Conservation (phyloP, 176 grass and related monocot genomes). For the Oryza rufipogon region DNA sequence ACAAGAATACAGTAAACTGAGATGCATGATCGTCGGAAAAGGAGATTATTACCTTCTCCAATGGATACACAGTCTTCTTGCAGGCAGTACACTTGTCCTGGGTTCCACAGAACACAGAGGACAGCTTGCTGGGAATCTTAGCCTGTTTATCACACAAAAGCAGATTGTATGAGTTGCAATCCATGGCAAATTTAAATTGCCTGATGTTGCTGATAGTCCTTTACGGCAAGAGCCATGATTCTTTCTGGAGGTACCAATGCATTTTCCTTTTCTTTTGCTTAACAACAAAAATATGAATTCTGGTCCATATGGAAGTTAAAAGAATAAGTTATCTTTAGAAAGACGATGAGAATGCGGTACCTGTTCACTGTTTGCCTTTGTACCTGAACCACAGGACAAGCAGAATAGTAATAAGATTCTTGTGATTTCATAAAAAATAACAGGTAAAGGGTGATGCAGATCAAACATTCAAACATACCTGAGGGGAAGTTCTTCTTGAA, state of each 20-base stretch:
- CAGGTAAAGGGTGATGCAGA: conserved; percentile 17
- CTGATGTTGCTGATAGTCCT: background rate
- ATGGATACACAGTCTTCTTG: conserved; percentile 67
- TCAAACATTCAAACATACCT: conserved; percentile 32
- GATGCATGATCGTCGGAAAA: conserved; percentile 1
- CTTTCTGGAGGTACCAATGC: background rate
- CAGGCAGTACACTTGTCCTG: conserved; percentile 66
- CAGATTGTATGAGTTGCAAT: conserved; percentile 12
- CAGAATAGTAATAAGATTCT: conserved; percentile 31
- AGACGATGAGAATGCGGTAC: conserved; percentile 38
- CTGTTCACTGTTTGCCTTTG: conserved; percentile 59
- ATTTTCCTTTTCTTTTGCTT: background rate
- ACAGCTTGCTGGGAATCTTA: conserved; percentile 64
- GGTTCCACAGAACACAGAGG: conserved; percentile 61
- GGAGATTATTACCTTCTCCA: conserved; percentile 59
- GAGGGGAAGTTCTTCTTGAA: conserved; percentile 72
- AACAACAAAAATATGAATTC: conserved; percentile 23
- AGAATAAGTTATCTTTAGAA: conserved; percentile 20
- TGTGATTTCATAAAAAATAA: conserved; percentile 8
- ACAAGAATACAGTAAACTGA: background rate
- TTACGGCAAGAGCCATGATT: background rate
- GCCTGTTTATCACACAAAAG: conserved; percentile 39
- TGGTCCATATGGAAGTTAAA: conserved; percentile 11
- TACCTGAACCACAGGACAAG: conserved; percentile 49
- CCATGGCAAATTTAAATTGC: background rate